Conservation (phyloP, 768 basidiomycete genomes). For the Suillus paluster region DNA sequence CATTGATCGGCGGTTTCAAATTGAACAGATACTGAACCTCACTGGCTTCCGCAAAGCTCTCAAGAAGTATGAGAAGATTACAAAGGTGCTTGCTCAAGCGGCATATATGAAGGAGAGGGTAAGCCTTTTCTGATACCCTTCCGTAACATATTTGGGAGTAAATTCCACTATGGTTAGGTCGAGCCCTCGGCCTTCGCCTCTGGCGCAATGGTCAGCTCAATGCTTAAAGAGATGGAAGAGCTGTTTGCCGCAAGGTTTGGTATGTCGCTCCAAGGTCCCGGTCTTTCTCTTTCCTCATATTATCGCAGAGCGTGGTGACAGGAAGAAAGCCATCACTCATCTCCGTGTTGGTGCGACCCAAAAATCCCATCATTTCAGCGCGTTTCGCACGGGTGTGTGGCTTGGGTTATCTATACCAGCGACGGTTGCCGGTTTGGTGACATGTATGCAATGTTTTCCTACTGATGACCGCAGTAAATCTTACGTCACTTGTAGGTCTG, state of each 20-base stretch:
- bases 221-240: constrained; percentile 79
- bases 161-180: constrained; percentile 46
- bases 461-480: neutral
- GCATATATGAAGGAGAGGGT: constrained; percentile 86
- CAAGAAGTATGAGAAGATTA: constrained; percentile 85
- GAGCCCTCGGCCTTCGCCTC: constrained; percentile 71
- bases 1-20: neutral
- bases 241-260: constrained; percentile 80
- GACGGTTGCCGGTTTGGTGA: constrained; percentile 61
- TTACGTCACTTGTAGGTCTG: constrained; percentile 47
- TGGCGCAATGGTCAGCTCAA: constrained; percentile 57
- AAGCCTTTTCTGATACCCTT: neutral
- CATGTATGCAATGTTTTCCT: constrained; percentile 49
- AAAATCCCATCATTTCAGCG: constrained; percentile 70
- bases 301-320: constrained; percentile 63
- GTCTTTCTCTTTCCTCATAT: neutral
- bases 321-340: constrained; percentile 71
- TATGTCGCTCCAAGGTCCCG: constrained; percentile 40
- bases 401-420: constrained; percentile 78
- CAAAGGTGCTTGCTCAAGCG: constrained; percentile 71
- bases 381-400: constrained; percentile 73
- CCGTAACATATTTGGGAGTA: neutral
- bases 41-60: constrained; percentile 88
- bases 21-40: constrained; percentile 73
- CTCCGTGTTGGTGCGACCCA: constrained; percentile 57